Conservation (phyloP, 306 rosid genomes). For the Cucumis sativus region DNA sequence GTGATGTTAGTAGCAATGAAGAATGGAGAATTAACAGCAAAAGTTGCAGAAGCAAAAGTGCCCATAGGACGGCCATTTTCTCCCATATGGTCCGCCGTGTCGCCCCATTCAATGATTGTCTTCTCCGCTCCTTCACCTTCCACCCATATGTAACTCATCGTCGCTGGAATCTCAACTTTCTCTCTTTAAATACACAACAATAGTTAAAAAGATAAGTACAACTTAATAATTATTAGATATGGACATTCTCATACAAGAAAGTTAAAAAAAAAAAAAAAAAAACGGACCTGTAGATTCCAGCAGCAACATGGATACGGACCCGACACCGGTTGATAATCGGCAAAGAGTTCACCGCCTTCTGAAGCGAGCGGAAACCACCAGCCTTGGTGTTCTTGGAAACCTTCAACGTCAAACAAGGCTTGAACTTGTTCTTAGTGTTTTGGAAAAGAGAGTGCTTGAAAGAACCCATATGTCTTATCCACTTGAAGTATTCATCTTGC, state of each 20-base stretch:
- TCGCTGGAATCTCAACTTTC: slow-evolving; percentile 23
- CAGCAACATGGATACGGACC: slow-evolving; percentile 10
- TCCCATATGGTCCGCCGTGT: slow-evolving; percentile 23
- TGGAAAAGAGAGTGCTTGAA: slow-evolving; percentile 15
- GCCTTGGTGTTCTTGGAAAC: slow-evolving; percentile 3
- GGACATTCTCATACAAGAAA: no score
- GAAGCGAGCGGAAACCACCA: slow-evolving; percentile 14
- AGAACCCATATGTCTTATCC: slow-evolving; percentile 16
- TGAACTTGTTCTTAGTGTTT: slow-evolving; percentile 15
- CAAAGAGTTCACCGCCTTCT: slow-evolving; percentile 16
- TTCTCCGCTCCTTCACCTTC: slow-evolving; percentile 18
- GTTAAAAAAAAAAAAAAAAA: no score
- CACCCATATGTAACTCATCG: slow-evolving; percentile 23
- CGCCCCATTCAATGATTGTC: slow-evolving; percentile 25
- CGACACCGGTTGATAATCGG: slow-evolving; percentile 15
- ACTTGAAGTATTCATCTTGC: slow-evolving; percentile 10
- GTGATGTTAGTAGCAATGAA: slow-evolving; percentile 29
- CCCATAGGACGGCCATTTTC: slow-evolving; percentile 21
- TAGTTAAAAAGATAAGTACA: no score
- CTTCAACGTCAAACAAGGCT: slow-evolving; percentile 14
- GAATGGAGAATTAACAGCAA: slow-evolving; percentile 27
- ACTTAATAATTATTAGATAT: no score
- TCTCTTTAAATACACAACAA: background rate
- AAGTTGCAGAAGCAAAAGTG: slow-evolving; percentile 24
- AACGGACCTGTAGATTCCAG: slow-evolving; percentile 23